Evolutionary conservation across 179 eudicot species (phyloP), one percentile per base, ranked within the genome.

Genomic region (Spinacia oleracea): DNA sequence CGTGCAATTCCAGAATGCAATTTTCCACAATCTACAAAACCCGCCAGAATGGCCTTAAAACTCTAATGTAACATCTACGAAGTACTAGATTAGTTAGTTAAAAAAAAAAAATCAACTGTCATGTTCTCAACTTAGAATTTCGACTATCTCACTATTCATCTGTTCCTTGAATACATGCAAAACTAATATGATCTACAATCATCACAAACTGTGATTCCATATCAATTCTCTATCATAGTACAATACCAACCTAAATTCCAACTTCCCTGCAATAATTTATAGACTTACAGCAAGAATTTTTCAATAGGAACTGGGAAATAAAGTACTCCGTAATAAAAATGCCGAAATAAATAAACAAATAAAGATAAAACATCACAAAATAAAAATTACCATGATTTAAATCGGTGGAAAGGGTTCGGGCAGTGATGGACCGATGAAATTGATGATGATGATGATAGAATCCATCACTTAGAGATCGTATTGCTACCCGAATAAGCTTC

Each of bases 401-500:
- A 79, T 72, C 77, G 21, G 85, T 58, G 40, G 88, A 81, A 72
- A 83, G 79, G 73, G 78, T 72, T 46, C 82, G 77, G 27, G 55
- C 46, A 32, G 74, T n/a, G 63, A 38, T 31, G 65, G 77, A 72
- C 72, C 71, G 78, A 73, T 74, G 87, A 50, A 29, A 72, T 73
- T 51, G 88, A 76, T 48, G 85, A 35, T 51, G 88, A 76, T 48
- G 85, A 35, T 21, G 70, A 50, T 55, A 70, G 70, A 79, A 74
- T 27, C 85, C 89, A 56, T 74, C 71, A 74, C 66, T 84, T 31
- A 85, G 76, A 73, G 88, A 84, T 65, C 84, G 81, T 27, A 77
- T 71, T 11, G 78, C 85, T 51, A 83, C 82, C 58, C 79, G 75
- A 78, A 83, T 12, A n/a, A 85, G 81, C 76, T 78, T 90, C 94